A percentile compares a stretch with the other conserved stretches of the same genome.
Conservation (phyloP, 768 basidiomycete species). For the Agrocybe pediades region DNA sequence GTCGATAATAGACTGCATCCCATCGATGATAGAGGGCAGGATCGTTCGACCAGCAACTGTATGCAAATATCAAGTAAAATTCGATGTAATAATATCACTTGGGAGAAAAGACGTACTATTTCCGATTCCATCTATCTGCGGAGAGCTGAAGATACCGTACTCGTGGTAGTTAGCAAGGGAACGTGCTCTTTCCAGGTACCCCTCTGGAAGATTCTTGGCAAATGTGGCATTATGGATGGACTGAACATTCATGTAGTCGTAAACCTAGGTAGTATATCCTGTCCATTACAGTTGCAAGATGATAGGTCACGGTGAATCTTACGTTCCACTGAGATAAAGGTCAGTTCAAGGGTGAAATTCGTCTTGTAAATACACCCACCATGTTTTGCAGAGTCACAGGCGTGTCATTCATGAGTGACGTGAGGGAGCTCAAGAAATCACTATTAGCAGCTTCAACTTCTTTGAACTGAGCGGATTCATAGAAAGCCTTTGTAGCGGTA, state of each 20-base stretch:
- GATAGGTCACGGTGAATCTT: constrained; percentile 6
- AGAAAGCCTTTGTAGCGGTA: constrained; percentile 50
- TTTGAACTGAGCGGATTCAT: constrained; percentile 52
- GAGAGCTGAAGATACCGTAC: constrained; percentile 63
- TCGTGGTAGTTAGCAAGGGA: constrained; percentile 75
- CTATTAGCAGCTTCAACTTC: constrained; percentile 44
- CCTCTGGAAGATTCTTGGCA: constrained; percentile 41
- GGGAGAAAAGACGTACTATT: constrained; percentile 46
- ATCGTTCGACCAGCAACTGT: constrained; percentile 70
- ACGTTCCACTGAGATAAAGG: constrained; percentile 36
- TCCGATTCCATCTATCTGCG: constrained; percentile 56
- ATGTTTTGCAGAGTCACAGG: constrained; percentile 57
- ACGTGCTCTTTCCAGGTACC: constrained; percentile 54
- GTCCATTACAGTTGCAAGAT: background rate
- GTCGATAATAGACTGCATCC: constrained; percentile 53
- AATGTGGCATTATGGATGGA: constrained; percentile 67
- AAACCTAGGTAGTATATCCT: constrained; percentile 62
- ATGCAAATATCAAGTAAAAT: background rate
- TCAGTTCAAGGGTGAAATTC: too few species aligned
- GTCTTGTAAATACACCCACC: constrained; percentile 36
- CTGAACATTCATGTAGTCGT: constrained; percentile 75
- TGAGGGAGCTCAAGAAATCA: constrained; percentile 49
- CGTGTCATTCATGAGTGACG: constrained; percentile 55
- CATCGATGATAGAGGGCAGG: constrained; percentile 57
- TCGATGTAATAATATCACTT: background rate